Conservation (phyloP, 2,329 filamentous ascomycete genomes). For the Xylaria sp. region DNA sequence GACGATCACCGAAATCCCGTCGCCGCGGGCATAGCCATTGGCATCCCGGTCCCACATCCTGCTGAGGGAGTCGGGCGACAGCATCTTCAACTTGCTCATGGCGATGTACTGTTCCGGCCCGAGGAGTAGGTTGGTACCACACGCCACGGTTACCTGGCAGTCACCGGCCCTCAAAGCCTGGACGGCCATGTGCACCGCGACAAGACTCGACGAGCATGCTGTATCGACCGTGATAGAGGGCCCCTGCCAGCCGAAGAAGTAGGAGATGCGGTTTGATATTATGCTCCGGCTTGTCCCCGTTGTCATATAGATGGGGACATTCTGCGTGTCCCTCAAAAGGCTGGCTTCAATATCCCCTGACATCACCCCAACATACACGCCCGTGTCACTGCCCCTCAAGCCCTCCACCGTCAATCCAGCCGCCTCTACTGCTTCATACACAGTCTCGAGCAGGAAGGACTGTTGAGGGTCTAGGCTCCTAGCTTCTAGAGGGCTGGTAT, state of each 20-base stretch:
- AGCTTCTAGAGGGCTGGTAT: constrained; percentile 37
- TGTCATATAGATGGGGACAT: background rate
- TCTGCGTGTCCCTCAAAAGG: constrained; percentile 3
- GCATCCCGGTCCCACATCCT: constrained; percentile 41
- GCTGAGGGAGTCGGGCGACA: constrained; percentile 29
- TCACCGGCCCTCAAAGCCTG: background rate
- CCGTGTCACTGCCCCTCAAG: constrained; percentile 14
- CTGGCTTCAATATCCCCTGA: background rate
- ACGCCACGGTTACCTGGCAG: background rate
- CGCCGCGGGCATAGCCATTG: constrained; percentile 43
- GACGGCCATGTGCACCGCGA: constrained; percentile 5
- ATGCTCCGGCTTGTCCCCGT: background rate
- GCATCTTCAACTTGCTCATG: constrained; percentile 25
- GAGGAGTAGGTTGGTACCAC: background rate
- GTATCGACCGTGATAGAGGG: constrained; percentile 10
- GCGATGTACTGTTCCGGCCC: constrained; percentile 2
- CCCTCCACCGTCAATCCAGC: constrained; percentile 19
- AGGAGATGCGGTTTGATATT: constrained; percentile 5
- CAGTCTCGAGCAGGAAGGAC: constrained; percentile 30
- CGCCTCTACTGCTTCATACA: constrained; percentile 28
- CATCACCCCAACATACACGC: constrained; percentile 9
- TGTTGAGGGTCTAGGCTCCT: constrained; percentile 43
- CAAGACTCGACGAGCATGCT: constrained; percentile 7
- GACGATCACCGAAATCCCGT: constrained; percentile 49
- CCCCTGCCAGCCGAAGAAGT: constrained; percentile 10